Evolutionary conservation across 768 basidiomycete genomes (phyloP), one percentile per base, ranked within the genome.

Genomic region (Hirschioporus abietinus): DNA sequence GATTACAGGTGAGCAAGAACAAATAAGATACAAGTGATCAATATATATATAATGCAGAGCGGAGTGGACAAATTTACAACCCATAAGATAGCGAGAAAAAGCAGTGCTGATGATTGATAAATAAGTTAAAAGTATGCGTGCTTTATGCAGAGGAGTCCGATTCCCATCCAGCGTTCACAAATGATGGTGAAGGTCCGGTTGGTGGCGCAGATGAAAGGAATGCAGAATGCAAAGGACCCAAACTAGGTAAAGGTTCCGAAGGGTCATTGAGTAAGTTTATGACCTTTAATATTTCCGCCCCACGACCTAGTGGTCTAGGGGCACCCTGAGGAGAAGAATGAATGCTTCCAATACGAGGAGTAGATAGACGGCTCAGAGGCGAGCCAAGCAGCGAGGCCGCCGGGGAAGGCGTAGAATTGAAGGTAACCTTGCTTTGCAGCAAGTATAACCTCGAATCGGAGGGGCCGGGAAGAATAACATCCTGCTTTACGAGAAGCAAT

Each of bases 321-420:
- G 42, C 42, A 20, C 42, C 42, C 20, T 52, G 42, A 20, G 42
- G 42, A 20, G 42, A 52, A 20, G 42, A 52, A 52, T 52, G 42
- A 52, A 52, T 52, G 20, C 42, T 52, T 12, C 42, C 20, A 15
- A 52, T 52, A 15, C 12, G 42, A 52, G 42, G 42, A 15, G 42
- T 52, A 52, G 42, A 52, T 15, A 52, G 12, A 20, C 15, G 62
- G 27, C 63, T 35, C 61, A 63, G 62, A 36, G 62, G 63, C 52
- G 60, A 58, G 20, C 63, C 66, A 64, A 23, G 27, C 35, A 24
- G 64, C 24, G 25, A 57, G 34, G 63, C 24, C n/a, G 35, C 23
- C 1, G 63, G 57, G 25, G 63, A 64, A n/a, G 63, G 63, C 15
- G 30, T 35, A 64, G 63, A 30, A 35, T 52, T 52, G 42, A 52